Percentiles rank a stretch among this genome's conserved stretches.
phyloP scores from a whole-genome alignment of 371 early-diverging fungal genomes.

The Rhizopus microsporus region DNA sequence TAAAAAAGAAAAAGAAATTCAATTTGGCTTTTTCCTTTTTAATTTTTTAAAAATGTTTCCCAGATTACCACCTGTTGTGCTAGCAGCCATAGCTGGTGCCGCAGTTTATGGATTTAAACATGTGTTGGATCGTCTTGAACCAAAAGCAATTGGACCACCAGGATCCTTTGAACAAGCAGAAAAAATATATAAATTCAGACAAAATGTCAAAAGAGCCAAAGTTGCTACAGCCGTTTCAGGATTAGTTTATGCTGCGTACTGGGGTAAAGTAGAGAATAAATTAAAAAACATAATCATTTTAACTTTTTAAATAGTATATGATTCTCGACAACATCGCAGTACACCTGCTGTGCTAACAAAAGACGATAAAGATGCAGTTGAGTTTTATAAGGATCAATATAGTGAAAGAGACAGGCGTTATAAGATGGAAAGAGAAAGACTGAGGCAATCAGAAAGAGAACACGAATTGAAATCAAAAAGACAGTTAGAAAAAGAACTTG shows the following conservation, averaged over 20 bases:
- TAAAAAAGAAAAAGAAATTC: background rate
- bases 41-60: slow-evolving; percentile 37
- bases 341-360: slow-evolving; percentile 26
- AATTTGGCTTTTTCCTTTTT: slow-evolving; percentile 40
- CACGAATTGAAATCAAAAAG: slow-evolving; percentile 16
- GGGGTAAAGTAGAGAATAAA: slow-evolving; percentile 19
- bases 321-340: slow-evolving; percentile 29
- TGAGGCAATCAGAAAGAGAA: slow-evolving; percentile 16
- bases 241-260: slow-evolving; percentile 28
- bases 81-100: slow-evolving; percentile 41
- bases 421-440: slow-evolving; percentile 16
- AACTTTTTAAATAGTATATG: slow-evolving; percentile 27
- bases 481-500: slow-evolving; percentile 17
- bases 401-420: slow-evolving; percentile 33
- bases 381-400: slow-evolving; percentile 45
- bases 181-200: slow-evolving; percentile 21
- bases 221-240: slow-evolving; percentile 29
- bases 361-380: slow-evolving; percentile 3
- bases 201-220: slow-evolving; percentile 24
- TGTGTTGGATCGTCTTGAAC: slow-evolving; percentile 36
- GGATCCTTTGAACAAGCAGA: slow-evolving; percentile 38
- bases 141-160: slow-evolving; percentile 42
- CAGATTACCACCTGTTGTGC: slow-evolving; percentile 42
- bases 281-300: background rate
- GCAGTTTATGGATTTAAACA: slow-evolving; percentile 44